Conservation (phyloP, 345 rosid genomes). For the Jatropha curcas region DNA sequence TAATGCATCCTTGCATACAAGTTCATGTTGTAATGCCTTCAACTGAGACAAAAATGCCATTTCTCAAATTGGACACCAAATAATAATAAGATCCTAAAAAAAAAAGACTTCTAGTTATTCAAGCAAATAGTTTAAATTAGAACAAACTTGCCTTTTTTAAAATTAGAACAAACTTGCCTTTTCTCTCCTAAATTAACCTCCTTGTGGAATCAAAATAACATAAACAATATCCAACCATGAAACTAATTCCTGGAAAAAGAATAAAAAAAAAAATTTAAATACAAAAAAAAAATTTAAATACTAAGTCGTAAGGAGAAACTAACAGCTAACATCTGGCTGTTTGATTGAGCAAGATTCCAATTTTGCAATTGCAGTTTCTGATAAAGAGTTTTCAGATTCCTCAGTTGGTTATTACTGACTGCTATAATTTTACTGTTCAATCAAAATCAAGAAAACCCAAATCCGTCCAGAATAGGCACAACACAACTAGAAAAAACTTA, state of each 20-base stretch:
- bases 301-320: slow-evolving; percentile 21
- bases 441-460: slow-evolving; percentile 34
- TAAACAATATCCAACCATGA: slow-evolving; percentile 13
- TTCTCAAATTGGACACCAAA: slow-evolving; percentile 5
- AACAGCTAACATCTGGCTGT: slow-evolving; percentile 59
- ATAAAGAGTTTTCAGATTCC: slow-evolving; percentile 39
- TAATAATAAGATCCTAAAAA: neutral
- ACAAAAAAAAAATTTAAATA: slow-evolving; percentile 8
- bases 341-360: slow-evolving; percentile 61
- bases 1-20: slow-evolving; percentile 53
- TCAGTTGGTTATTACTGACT: slow-evolving; percentile 50
- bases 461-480: neutral
- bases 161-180: slow-evolving; percentile 34
- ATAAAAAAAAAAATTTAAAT: neutral
- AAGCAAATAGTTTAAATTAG: neutral
- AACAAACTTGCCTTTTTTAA: slow-evolving; percentile 40
- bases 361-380: slow-evolving; percentile 62
- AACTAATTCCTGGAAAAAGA: no score
- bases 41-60: slow-evolving; percentile 30
- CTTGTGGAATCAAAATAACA: slow-evolving; percentile 31
- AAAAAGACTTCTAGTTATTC: neutral
- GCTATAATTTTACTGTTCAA: slow-evolving; percentile 51
- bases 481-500: neutral
- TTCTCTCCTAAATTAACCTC: slow-evolving; percentile 61
- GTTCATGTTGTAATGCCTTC: slow-evolving; percentile 57